These are phyloP conservation scores for Kodamaea kakaduensis DNA, from an alignment of 805 yeast species.

Conservation along the genomic window DNA sequence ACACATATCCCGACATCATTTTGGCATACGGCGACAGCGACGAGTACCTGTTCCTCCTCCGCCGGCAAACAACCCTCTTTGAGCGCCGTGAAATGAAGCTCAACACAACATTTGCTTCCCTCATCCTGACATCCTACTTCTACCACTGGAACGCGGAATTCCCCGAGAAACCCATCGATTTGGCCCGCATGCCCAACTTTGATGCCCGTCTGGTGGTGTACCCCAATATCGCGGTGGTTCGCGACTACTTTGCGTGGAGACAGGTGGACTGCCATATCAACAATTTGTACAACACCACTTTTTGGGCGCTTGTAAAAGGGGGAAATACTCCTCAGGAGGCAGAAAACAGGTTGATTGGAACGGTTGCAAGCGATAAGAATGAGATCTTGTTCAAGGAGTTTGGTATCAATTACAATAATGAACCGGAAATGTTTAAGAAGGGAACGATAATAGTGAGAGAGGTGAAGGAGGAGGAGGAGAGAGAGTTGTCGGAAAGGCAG, in stretches of 20 bases:
- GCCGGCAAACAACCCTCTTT: slow-evolving; percentile 60
- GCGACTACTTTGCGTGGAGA: slow-evolving; percentile 91
- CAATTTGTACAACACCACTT: slow-evolving; percentile 86
- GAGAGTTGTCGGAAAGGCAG: slow-evolving; percentile 39
- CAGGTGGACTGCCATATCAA: slow-evolving; percentile 96
- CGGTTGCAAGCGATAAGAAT: slow-evolving; percentile 79
- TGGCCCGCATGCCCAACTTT: slow-evolving; percentile 70
- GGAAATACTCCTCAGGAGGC: slow-evolving; percentile 75
- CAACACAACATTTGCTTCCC: slow-evolving; percentile 74
- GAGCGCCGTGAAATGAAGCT: slow-evolving; percentile 83
- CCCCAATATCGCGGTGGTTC: slow-evolving; percentile 56
- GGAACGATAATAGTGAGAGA: slow-evolving; percentile 68
- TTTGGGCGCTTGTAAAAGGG: slow-evolving; percentile 83
- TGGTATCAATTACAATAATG: slow-evolving; percentile 86
- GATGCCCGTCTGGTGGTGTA: slow-evolving; percentile 89
- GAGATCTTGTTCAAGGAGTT: slow-evolving; percentile 77
- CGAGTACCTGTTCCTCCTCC: slow-evolving; percentile 81
- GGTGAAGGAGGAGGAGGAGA: slow-evolving; percentile 14
- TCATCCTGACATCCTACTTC: slow-evolving; percentile 74
- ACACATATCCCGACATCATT: slow-evolving; percentile 63
- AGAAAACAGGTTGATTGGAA: slow-evolving; percentile 70
- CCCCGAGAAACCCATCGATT: slow-evolving; percentile 44
- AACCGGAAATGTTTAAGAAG: slow-evolving; percentile 81
- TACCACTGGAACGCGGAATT: slow-evolving; percentile 62
- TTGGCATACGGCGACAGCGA: slow-evolving; percentile 94